Evolutionary conservation across 2,329 filamentous ascomycete genomes (phyloP).

Genomic region (Penicillium sp.): DNA sequence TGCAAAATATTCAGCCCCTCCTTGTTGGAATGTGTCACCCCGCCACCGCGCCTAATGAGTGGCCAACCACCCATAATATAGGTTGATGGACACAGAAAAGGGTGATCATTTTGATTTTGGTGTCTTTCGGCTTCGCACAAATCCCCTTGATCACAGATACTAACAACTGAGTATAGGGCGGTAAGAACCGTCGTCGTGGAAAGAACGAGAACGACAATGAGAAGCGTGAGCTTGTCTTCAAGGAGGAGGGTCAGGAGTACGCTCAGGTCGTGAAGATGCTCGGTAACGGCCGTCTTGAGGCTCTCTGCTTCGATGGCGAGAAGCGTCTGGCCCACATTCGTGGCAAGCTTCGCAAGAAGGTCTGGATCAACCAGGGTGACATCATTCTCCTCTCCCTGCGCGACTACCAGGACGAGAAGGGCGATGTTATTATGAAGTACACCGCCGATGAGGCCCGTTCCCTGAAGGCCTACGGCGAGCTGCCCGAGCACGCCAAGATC

Average conservation of each 20-base stretch:
- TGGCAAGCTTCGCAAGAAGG: constrained; percentile 98
- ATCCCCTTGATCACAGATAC: constrained; percentile 16
- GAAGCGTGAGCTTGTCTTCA: constrained; percentile 98
- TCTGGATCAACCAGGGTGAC: constrained; percentile 99
- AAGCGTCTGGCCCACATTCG: constrained; percentile 83
- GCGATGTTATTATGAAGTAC: constrained; percentile 93
- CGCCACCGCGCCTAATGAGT: constrained; percentile 12
- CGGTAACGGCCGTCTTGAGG: constrained; percentile 90
- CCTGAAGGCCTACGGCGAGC: constrained; percentile 94
- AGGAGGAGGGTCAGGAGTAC: constrained; percentile 94
- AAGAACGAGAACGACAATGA: constrained; percentile 99
- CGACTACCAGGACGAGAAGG: constrained; percentile 93
- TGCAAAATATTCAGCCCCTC: constrained; percentile 28
- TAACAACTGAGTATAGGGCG: constrained; percentile 65
- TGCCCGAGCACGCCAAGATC: constrained; percentile 98
- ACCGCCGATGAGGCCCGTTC: constrained; percentile 90
- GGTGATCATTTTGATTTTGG: background rate
- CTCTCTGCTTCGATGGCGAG: constrained; percentile 90
- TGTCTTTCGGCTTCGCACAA: background rate
- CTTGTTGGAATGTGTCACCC: constrained; percentile 24
- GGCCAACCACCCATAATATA: constrained; percentile 1
- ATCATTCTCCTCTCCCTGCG: constrained; percentile 86
- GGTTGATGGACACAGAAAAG: background rate
- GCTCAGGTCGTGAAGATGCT: constrained; percentile 94
- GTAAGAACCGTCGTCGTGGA: constrained; percentile 96